A percentile compares a stretch with the other conserved stretches of the same genome.
phyloP scores from a whole-genome alignment of 371 early-diverging fungal genomes.

The Mucor piriformis region DNA sequence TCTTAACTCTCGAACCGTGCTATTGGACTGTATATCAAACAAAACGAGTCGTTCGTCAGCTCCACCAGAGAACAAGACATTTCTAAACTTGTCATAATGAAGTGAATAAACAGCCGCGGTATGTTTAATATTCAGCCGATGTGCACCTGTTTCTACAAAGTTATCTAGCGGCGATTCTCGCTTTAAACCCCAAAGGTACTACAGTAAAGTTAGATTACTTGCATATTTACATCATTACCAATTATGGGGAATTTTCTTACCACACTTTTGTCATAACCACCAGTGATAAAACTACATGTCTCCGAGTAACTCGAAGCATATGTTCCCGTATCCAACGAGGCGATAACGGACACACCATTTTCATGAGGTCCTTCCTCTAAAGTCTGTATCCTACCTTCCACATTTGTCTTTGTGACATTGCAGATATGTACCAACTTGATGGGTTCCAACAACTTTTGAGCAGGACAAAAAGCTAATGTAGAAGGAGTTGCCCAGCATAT shows the following conservation, averaged over 20 bases:
- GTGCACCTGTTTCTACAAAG: neutral
- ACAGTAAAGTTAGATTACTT: neutral
- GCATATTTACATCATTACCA: no score
- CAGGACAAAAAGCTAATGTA: slow-evolving; percentile 30
- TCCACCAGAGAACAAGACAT: slow-evolving; percentile 33
- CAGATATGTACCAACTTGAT: slow-evolving; percentile 21
- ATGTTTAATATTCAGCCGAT: slow-evolving; percentile 27
- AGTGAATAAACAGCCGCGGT: slow-evolving; percentile 30
- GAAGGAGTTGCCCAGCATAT: slow-evolving; percentile 37
- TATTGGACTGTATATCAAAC: slow-evolving; percentile 24
- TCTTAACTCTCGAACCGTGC: slow-evolving; percentile 1
- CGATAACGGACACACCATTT: slow-evolving; percentile 27
- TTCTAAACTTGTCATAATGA: slow-evolving; percentile 24
- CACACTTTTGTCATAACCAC: slow-evolving; percentile 38
- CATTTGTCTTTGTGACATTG: slow-evolving; percentile 18
- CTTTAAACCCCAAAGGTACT: slow-evolving; percentile 30
- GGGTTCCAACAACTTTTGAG: slow-evolving; percentile 13
- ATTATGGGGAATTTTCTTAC: slow-evolving; percentile 30
- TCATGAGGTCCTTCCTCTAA: slow-evolving; percentile 34
- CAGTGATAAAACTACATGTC: slow-evolving; percentile 37
- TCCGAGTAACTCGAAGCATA: slow-evolving; percentile 12
- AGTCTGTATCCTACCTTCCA: slow-evolving; percentile 27
- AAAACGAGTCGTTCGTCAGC: slow-evolving; percentile 30
- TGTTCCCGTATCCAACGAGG: slow-evolving; percentile 19
- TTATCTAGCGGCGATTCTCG: slow-evolving; percentile 6